Evolutionary conservation across 306 rosid genomes (phyloP), one percentile per base, ranked within the genome.

Genomic region (Cyclanthera cordifolia): DNA sequence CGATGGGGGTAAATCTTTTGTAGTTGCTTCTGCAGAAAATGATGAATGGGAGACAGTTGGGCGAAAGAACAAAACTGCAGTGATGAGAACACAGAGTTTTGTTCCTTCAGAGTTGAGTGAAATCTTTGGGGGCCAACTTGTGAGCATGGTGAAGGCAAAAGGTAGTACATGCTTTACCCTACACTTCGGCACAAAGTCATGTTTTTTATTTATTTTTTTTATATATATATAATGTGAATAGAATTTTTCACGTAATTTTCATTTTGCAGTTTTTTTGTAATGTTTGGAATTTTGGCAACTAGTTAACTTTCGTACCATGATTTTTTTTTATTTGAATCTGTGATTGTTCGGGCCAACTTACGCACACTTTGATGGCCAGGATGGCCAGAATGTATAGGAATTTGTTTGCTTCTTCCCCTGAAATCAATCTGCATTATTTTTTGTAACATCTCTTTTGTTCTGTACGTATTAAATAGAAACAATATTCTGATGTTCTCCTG

Each of bases 1-100:
- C 69, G 75, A 71, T 57, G 90, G 85, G 43, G 73, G 81, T 54
- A 85, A 78, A 49, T 83, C 87, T 54, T 82, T 95, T 75, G 53
- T 93, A 24, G 86, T 94, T 79, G 87, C 94, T 73, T 87, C 90
- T 25, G 80, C 77, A n/a, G 99, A 94, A 71, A 95, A 86, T 46
- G 99, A 93, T 82, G 99, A 86, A 74, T 94, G 99, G 99, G 99
- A 88, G 79, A 94, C 95, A 16, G 97, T 94, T 57, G 99, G 97
- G 43, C 95, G 85, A 19, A 93, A 88, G 82, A 93, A 90, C 81
- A 94, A 82, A 75, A 88, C 97, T 79, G 96, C 99, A 41, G 95
- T 94, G 45, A 94, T 93, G 72, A 86, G 99, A 82, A 86, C 95
- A 47, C 99, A 94, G 69, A 80, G 87, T 64, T 85, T 90, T 80